These are phyloP conservation scores for Neofusicoccum sp. DNA, from an alignment of 2,329 filamentous ascomycete species.

Conservation along the genomic window DNA sequence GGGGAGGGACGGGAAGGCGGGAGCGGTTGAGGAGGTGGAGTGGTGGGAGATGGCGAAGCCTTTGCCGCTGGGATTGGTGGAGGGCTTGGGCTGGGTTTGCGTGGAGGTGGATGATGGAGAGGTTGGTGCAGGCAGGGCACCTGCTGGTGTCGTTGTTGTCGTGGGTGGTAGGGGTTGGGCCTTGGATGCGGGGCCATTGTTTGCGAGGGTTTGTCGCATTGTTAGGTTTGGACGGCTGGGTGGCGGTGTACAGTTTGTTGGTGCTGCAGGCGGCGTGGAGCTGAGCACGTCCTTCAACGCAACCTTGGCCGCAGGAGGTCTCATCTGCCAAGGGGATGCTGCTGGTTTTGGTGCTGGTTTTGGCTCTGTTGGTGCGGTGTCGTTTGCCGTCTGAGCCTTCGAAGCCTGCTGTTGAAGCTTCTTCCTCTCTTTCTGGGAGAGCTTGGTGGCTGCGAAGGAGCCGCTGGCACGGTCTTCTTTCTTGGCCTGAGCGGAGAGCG, in stretches of 20 bases:
- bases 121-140: conserved; percentile 23
- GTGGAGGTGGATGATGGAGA: conserved; percentile 24
- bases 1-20: conserved; percentile 36
- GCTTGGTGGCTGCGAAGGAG: conserved; percentile 54
- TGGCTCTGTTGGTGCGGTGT: background rate
- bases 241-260: conserved; percentile 30
- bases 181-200: conserved; percentile 32
- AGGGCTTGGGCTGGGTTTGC: conserved; percentile 1
- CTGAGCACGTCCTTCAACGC: conserved; percentile 52
- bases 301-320: conserved; percentile 49
- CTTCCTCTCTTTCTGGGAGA: conserved; percentile 93
- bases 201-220: conserved; percentile 61
- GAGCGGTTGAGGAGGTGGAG: conserved; percentile 29
- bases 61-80: conserved; percentile 4
- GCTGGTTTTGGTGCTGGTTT: conserved; percentile 26
- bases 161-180: conserved; percentile 26
- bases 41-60: conserved; percentile 13
- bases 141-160: conserved; percentile 28
- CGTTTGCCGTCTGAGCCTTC: background rate
- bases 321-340: conserved; percentile 67
- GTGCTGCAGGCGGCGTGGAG: conserved; percentile 31
- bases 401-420: conserved; percentile 46
- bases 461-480: conserved; percentile 38
- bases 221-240: conserved; percentile 56
- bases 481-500: conserved; percentile 51